These are phyloP conservation scores for Cronartium quercuum DNA, from an alignment of 1,284 basidiomycete genomes.

Conservation along the genomic window DNA sequence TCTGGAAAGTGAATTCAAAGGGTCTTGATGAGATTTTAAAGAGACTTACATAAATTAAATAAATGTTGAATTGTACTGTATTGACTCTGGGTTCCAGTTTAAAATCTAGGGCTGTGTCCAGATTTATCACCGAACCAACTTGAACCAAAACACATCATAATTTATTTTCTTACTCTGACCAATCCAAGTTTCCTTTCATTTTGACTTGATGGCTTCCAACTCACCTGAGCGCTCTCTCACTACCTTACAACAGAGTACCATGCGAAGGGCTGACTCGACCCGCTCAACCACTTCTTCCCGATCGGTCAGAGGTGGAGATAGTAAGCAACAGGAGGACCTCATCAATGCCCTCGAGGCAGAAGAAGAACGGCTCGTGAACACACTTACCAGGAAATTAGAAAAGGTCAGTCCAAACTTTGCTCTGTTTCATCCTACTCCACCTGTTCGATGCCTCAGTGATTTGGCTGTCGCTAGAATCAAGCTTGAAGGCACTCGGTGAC, in stretches of 20 bases:
- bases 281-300: constrained; percentile 29
- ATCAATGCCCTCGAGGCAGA: constrained; percentile 79
- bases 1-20: no score
- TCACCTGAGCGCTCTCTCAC: constrained; percentile 11
- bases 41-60: no score
- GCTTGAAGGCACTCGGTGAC: background rate
- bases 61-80: no score
- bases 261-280: constrained; percentile 22
- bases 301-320: constrained; percentile 9
- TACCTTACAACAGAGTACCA: constrained; percentile 7
- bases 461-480: constrained; percentile 11
- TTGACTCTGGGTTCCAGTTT: no score
- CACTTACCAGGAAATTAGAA: constrained; percentile 68
- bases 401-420: constrained; percentile 55
- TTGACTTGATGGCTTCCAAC: background rate
- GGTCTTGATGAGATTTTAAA: no score
- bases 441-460: constrained; percentile 24
- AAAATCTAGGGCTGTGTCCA: no score
- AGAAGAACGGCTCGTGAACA: constrained; percentile 74
- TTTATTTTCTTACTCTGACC: no score
- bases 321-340: constrained; percentile 60
- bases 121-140: no score
- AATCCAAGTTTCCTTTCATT: background rate
- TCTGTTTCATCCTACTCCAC: background rate
- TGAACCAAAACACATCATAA: no score